Percentiles rank a stretch among this genome's conserved stretches.
These are phyloP conservation scores for Cucurbita pepo DNA, from an alignment of 306 rosid species.

Conservation along the genomic window DNA sequence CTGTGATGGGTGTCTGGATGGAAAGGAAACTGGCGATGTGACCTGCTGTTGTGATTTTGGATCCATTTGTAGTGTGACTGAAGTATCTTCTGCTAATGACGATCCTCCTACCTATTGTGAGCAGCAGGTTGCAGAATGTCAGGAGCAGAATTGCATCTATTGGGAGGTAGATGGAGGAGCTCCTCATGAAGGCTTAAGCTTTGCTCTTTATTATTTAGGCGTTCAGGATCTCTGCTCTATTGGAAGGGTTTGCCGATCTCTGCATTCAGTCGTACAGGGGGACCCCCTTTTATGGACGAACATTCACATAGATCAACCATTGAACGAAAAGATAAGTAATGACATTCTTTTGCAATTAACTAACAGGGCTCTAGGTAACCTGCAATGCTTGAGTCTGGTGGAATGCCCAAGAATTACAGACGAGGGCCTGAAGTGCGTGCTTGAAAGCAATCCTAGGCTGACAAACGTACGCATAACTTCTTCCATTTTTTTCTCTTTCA, in stretches of 20 bases:
- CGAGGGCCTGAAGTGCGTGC: slow-evolving; percentile 62
- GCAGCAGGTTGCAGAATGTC: slow-evolving; percentile 9
- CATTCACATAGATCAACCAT: slow-evolving; percentile 56
- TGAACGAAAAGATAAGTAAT: slow-evolving; percentile 76
- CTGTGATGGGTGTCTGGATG: slow-evolving; percentile 17
- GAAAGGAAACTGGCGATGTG: slow-evolving; percentile 16
- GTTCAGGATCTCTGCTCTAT: slow-evolving; percentile 53
- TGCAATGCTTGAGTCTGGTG: slow-evolving; percentile 65
- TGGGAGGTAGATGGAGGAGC: slow-evolving; percentile 18
- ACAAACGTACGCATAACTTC: slow-evolving; percentile 38
- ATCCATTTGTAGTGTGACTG: slow-evolving; percentile 17
- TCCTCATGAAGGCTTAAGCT: slow-evolving; percentile 40
- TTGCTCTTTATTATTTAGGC: slow-evolving; percentile 42
- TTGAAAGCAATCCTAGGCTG: slow-evolving; percentile 57
- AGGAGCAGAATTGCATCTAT: slow-evolving; percentile 4
- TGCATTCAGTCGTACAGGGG: slow-evolving; percentile 31
- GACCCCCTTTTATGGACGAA: slow-evolving; percentile 71
- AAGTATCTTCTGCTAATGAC: not conserved
- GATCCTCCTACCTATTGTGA: not conserved
- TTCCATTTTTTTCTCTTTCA: not conserved
- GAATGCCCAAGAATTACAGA: slow-evolving; percentile 80
- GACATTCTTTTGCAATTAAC: slow-evolving; percentile 57
- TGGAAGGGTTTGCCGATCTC: slow-evolving; percentile 51
- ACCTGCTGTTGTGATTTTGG: slow-evolving; percentile 18
- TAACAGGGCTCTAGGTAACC: slow-evolving; percentile 53